phyloP scores from a whole-genome alignment of 176 grass and related monocot genomes.

The Neostapfia colusana region DNA sequence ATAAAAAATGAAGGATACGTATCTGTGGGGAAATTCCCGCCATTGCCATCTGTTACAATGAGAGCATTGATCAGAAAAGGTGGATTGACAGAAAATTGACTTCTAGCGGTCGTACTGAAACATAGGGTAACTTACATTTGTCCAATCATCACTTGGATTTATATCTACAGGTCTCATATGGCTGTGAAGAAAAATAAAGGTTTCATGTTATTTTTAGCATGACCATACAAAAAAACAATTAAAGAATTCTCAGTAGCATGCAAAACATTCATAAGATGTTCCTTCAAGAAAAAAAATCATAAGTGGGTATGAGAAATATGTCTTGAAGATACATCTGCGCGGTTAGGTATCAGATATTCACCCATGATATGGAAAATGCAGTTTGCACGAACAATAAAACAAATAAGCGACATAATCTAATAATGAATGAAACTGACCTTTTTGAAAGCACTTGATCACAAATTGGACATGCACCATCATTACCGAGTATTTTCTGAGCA shows the following conservation, averaged over 20 bases:
- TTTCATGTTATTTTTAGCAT: constrained; percentile 31
- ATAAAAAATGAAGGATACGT: constrained; percentile 66
- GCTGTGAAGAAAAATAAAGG: constrained; percentile 46
- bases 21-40: constrained; percentile 81
- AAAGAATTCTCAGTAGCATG: neutral
- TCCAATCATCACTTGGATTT: constrained; percentile 86
- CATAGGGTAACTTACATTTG: constrained; percentile 59
- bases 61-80: constrained; percentile 35
- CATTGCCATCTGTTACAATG: constrained; percentile 74
- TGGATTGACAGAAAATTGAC: constrained; percentile 13
- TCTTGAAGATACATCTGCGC: neutral
- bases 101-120: neutral
- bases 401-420: constrained; percentile 15
- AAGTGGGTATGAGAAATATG: neutral
- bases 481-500: constrained; percentile 82
- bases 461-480: constrained; percentile 80
- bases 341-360: neutral
- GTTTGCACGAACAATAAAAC: neutral
- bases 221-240: constrained; percentile 9
- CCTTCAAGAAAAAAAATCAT: neutral
- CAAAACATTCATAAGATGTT: neutral
- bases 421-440: constrained; percentile 50
- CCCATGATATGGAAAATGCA: constrained; percentile 16
- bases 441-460: constrained; percentile 94
- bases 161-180: constrained; percentile 70